Evolutionary conservation across 1,284 basidiomycete genomes (phyloP), one percentile per base, ranked within the genome.

Genomic region (Cryptococcus sp.): DNA sequence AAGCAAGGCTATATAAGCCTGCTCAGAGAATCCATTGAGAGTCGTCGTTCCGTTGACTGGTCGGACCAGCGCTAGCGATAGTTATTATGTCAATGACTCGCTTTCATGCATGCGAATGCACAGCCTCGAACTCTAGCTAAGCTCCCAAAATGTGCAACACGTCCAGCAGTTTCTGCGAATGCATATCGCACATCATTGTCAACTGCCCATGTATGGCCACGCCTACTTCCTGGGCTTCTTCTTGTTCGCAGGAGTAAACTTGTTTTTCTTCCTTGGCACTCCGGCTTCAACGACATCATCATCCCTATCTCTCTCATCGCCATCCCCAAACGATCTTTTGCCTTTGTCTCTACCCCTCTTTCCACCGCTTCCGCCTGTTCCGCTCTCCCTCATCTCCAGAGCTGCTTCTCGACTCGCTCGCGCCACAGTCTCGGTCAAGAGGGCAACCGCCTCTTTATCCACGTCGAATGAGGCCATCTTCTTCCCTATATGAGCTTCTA

Each of bases 381-480:
- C 73, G 51, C 58, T 63, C 64, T 83, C 82, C 50, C 79, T 73
- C 75, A 82, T 78, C 68, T 98, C 94, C 43, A 84, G 83, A 45
- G 86, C 85, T 3, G 95, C 94, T 39, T 91, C 81, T 53, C 96
- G 82, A 16, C 85, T 85, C 0, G 95, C 96, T 76, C 97, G 91
- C 22, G 89, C 87, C 16, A 96, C 95, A 1, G 94, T 84, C 75
- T 99, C 95, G 56, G 87, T 85, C 56, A 99, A 79, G 34, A 98
- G 80, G 49, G 89, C 88, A 16, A 98, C 86, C 64, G 93, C 93
- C 71, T 98, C 92, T 65, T 89, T 86, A 72, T 96, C 93, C 2
- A 88, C 89, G 3, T 91, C 87, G 83, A 93, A 99, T 29, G 91
- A 81, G 38, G 88, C 87, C 86, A 99, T 89, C 78, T 94, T 92